Percentiles rank a stretch among this genome's conserved stretches.
These are phyloP conservation scores for Crithidia brevicula DNA, from an alignment of 208 protist genomes.

Conservation along the genomic window DNA sequence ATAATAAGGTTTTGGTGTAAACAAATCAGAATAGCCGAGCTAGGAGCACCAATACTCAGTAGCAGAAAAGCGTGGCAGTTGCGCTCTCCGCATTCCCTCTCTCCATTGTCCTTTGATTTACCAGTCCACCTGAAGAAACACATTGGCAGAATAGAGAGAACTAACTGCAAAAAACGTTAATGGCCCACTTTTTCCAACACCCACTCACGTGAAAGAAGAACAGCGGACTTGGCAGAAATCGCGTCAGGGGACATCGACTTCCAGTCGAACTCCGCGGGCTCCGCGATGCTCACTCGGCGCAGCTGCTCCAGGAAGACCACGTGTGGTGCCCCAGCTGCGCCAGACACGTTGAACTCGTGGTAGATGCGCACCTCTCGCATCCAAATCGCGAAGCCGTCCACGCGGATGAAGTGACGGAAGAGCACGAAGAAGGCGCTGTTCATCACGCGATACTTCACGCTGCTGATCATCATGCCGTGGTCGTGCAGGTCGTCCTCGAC, in stretches of 20 bases:
- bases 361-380: conserved; percentile 79
- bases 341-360: conserved; percentile 65
- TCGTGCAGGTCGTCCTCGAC: conserved; percentile 90
- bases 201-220: conserved; percentile 39
- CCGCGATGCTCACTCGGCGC: conserved; percentile 25
- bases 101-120: too few species aligned
- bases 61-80: too few species aligned
- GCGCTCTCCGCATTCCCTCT: too few species aligned
- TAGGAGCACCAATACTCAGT: too few species aligned
- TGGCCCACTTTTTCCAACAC: conserved; percentile 20
- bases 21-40: too few species aligned
- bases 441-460: conserved; percentile 82
- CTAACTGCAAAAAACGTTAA: neutral
- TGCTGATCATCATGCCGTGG: conserved; percentile 62
- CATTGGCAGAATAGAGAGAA: too few species aligned
- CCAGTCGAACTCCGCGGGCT: conserved; percentile 45
- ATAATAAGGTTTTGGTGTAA: too few species aligned
- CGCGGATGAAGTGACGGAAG: conserved; percentile 71
- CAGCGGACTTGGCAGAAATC: conserved; percentile 32
- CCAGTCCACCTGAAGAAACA: too few species aligned
- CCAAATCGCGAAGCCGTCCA: conserved; percentile 65
- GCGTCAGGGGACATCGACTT: conserved; percentile 38
- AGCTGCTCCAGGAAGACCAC: conserved; percentile 75
- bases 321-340: conserved; percentile 34
- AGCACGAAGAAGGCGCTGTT: conserved; percentile 74